A percentile compares a stretch with the other conserved stretches of the same genome.
Evolutionary conservation across 441 rosid species (phyloP).

Genomic region (Arabidopsis hybrid): DNA sequence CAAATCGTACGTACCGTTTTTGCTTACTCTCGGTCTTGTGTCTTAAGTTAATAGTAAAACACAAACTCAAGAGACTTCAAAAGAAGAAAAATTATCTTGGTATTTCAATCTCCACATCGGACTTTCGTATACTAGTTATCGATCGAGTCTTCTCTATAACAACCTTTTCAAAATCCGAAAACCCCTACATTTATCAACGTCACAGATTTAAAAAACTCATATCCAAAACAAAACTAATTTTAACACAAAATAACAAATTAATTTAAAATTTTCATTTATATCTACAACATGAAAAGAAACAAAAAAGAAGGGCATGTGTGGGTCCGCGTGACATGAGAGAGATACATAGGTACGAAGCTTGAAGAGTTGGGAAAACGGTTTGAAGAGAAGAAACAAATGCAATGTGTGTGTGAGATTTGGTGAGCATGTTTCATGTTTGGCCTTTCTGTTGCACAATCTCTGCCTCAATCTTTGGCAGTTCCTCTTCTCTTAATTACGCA

Average conservation of each 20-base stretch:
- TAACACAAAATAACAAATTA: background rate
- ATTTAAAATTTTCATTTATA: background rate
- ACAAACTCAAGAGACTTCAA: no score
- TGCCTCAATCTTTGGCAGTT: slow-evolving; percentile 52
- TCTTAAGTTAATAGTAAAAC: no score
- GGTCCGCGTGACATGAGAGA: slow-evolving; percentile 48
- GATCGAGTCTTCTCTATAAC: background rate
- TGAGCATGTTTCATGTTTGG: slow-evolving; percentile 43
- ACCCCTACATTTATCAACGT: background rate
- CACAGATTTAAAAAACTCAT: background rate
- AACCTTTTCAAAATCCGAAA: no score
- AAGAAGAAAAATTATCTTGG: no score
- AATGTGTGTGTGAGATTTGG: slow-evolving; percentile 41
- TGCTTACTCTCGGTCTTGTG: background rate
- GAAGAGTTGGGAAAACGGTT: slow-evolving; percentile 44
- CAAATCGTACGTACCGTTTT: background rate
- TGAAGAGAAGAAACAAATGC: slow-evolving; percentile 48
- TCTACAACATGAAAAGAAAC: background rate
- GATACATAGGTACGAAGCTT: slow-evolving; percentile 41
- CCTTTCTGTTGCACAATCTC: slow-evolving; percentile 54
- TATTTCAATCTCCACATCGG: no score
- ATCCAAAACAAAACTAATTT: background rate
- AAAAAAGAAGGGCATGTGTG: slow-evolving; percentile 37
- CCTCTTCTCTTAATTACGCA: slow-evolving; percentile 40
- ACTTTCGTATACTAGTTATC: no score